Conservation (phyloP, 1,284 basidiomycete species). For the Cryptococcus hybrid region DNA sequence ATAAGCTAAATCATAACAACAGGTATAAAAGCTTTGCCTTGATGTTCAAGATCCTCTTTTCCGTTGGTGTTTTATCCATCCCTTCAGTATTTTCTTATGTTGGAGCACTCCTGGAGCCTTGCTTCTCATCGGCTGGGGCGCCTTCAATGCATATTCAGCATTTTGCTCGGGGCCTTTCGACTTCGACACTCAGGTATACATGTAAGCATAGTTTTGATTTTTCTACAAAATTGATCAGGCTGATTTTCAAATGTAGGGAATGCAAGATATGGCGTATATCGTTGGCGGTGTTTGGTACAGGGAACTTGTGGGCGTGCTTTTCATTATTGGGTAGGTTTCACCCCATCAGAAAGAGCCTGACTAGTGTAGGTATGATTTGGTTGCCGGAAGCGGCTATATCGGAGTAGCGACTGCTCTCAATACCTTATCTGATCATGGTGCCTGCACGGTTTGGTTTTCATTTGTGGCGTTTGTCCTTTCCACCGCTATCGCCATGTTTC, state of each 20-base stretch:
- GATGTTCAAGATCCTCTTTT: slow-evolving; percentile 33
- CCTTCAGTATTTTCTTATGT: slow-evolving; percentile 22
- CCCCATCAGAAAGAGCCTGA: slow-evolving; percentile 1
- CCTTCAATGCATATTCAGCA: slow-evolving; percentile 27
- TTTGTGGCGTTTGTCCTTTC: slow-evolving; percentile 29
- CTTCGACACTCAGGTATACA: slow-evolving; percentile 11
- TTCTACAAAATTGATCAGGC: slow-evolving; percentile 1
- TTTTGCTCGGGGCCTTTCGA: slow-evolving; percentile 23
- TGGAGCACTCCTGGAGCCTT: slow-evolving; percentile 31
- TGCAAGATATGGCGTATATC: slow-evolving; percentile 29
- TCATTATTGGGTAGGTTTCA: slow-evolving; percentile 9
- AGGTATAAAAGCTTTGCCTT: slow-evolving; percentile 11
- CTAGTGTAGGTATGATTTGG: slow-evolving; percentile 22
- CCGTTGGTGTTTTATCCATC: slow-evolving; percentile 34
- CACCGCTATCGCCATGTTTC: slow-evolving; percentile 23
- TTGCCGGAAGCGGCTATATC: slow-evolving; percentile 26
- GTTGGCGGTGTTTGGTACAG: slow-evolving; percentile 22
- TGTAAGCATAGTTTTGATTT: neutral
- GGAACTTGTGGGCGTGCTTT: slow-evolving; percentile 27
- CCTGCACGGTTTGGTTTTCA: slow-evolving; percentile 20
- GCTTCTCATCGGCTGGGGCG: slow-evolving; percentile 25
- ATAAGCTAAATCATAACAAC: slow-evolving; percentile 18
- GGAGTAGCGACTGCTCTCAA: slow-evolving; percentile 31
- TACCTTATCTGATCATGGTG: slow-evolving; percentile 30
- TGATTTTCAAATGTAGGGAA: slow-evolving; percentile 16